Base-by-base conservation (phyloP, 2,329 filamentous ascomycete species). In the Fusarium goolgardi region DNA sequence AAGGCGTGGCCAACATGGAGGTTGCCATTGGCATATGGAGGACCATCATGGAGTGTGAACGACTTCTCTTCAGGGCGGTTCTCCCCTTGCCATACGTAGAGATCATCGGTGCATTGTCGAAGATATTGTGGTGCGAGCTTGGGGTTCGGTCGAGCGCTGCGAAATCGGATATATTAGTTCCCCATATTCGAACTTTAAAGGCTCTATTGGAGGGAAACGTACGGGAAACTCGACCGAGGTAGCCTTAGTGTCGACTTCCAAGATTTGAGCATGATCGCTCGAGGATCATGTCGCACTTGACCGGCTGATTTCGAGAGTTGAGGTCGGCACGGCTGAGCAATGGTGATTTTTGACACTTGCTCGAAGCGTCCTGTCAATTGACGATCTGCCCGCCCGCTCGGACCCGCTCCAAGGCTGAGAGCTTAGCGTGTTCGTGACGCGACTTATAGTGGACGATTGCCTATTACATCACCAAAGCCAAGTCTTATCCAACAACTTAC, bases 1-100 rank as follows among this genome's bases (percentile, higher is more conserved):
- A 99, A 83, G 35, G 96, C 94, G 83, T 99, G 96, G 4, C 96
- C 96, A 63, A 96, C 89, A 75, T 99, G 96, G 12, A 99, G 86
- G 44, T 86, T 87, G 16, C 96, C 96, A 81, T 99, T 99, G 67
- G 96, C 96, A 78, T 98, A 99, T 0, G 96, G 96, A 0, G 96
- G 96, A 1, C 96, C 96, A 88, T 99, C 96, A 76, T 98, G 96
- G 11, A 99, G 84, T 3, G 94, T 83, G 70, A 98, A 99, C 0
- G 85, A 83, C 43, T 87, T 79, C 35, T 86, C 79, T 45, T 85
- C 80, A 5, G 86, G 81, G 67, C 88, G 81, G 62, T 84, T 80
- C 57, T 79, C 77, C 65, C 84, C 83, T 82, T 99, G 96, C 94
- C 94, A 97, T 75, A 87, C 82, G 81, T 98, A 99, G 16, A 97